phyloP scores from a whole-genome alignment of 140 eudicot genomes.

The Erigeron philadelphicus region DNA sequence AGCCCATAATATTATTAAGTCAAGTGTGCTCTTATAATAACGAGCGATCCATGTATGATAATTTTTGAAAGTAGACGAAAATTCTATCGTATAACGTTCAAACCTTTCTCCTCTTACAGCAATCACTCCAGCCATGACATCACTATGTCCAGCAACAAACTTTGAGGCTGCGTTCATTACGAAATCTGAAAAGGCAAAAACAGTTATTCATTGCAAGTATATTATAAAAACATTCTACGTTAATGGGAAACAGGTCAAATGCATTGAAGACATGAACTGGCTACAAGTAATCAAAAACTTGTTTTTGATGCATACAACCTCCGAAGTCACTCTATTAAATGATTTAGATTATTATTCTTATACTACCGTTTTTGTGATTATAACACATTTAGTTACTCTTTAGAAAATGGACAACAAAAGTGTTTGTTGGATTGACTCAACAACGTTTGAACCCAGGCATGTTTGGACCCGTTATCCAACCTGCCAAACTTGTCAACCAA shows the following conservation, averaged over 20 bases:
- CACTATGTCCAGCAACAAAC: conserved; percentile 75
- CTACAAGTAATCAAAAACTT: neutral
- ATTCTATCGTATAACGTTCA: neutral
- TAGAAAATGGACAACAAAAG: too few species aligned
- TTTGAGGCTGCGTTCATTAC: conserved; percentile 85
- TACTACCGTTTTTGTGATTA: neutral
- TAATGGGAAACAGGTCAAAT: neutral
- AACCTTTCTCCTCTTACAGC: conserved; percentile 73
- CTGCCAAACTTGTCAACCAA: neutral
- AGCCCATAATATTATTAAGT: neutral
- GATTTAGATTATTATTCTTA: neutral
- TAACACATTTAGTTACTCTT: too few species aligned
- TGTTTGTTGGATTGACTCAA: too few species aligned
- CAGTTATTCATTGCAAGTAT: neutral
- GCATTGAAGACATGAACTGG: neutral
- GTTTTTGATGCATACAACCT: neutral
- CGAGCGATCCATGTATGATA: neutral
- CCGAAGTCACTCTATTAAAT: neutral
- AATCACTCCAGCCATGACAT: conserved; percentile 76
- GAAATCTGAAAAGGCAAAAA: conserved; percentile 42
- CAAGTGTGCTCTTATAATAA: conserved; percentile 1
- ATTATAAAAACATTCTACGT: neutral
- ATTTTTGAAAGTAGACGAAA: neutral
- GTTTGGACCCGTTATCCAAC: neutral
- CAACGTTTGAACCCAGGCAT: neutral